phyloP scores from a whole-genome alignment of 768 basidiomycete genomes.

The Dentipellis fragilis region DNA sequence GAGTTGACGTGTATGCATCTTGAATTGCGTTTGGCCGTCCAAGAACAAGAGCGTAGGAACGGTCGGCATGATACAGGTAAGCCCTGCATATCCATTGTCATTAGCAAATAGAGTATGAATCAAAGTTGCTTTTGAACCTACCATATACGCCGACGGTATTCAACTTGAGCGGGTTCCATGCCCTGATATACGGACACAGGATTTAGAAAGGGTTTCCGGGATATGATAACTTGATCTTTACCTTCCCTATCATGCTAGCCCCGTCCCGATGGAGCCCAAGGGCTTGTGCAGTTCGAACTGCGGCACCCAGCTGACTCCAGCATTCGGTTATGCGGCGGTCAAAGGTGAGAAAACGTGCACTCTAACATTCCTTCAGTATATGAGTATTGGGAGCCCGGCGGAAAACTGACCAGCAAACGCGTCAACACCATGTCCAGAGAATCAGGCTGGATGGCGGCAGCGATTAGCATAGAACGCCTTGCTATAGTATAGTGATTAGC shows the following conservation, averaged over 20 bases:
- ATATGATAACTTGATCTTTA: not conserved
- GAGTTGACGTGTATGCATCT: constrained; percentile 80
- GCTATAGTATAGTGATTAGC: constrained; percentile 35
- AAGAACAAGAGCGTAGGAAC: constrained; percentile 84
- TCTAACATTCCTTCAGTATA: constrained; percentile 25
- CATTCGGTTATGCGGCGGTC: constrained; percentile 88
- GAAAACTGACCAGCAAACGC: constrained; percentile 53
- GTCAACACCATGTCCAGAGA: constrained; percentile 88
- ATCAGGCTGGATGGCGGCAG: constrained; percentile 89
- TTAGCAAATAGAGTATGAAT: constrained; percentile 1
- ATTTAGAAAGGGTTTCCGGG: not conserved
- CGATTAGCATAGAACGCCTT: constrained; percentile 78
- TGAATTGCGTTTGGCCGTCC: constrained; percentile 87
- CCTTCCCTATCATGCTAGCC: constrained; percentile 56
- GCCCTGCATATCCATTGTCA: constrained; percentile 37
- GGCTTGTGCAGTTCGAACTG: constrained; percentile 87
- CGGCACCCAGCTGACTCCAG: constrained; percentile 92
- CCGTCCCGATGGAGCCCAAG: constrained; percentile 89
- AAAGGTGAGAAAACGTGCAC: constrained; percentile 59
- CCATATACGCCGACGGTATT: constrained; percentile 90
- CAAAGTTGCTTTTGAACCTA: constrained; percentile 20
- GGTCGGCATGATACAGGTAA: constrained; percentile 88
- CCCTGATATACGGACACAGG: constrained; percentile 31
- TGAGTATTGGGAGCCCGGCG: not conserved
- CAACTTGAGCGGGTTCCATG: constrained; percentile 65